Conservation (phyloP, 176 grass and related monocot species). For the Zea luxurians region DNA sequence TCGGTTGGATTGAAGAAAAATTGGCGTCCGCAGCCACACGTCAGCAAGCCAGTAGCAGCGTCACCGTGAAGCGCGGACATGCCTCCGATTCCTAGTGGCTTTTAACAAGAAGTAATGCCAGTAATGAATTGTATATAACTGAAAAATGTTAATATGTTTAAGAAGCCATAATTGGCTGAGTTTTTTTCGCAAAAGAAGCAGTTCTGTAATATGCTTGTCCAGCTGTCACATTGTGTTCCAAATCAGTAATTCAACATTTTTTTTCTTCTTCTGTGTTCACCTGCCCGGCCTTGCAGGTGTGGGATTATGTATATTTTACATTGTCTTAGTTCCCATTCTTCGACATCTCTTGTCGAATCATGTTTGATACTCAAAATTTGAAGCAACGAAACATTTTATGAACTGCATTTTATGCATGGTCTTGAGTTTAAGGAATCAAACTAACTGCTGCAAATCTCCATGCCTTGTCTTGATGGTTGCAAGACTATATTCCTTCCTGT, state of each 20-base stretch:
- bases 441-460: not conserved
- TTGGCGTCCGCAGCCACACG: no score
- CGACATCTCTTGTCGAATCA: not conserved
- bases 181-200: not conserved
- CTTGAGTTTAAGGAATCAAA: not conserved
- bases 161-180: not conserved
- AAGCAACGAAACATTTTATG: not conserved
- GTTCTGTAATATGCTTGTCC: not conserved
- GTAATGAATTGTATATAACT: not conserved
- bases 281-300: not conserved
- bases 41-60: no score
- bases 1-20: no score
- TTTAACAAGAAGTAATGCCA: no score
- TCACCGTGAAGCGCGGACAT: no score
- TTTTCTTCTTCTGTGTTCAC: not conserved
- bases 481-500: slow-evolving; percentile 95
- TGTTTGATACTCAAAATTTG: not conserved
- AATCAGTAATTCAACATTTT: not conserved
- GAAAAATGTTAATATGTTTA: not conserved
- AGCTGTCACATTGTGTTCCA: not conserved
- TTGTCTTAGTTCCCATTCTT: not conserved
- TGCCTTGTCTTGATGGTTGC: slow-evolving; percentile 5
- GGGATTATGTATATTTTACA: not conserved
- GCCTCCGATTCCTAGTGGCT: no score
- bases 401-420: not conserved